Conservation (phyloP, 495 filamentous ascomycete species). For the Neurospora sp. region DNA sequence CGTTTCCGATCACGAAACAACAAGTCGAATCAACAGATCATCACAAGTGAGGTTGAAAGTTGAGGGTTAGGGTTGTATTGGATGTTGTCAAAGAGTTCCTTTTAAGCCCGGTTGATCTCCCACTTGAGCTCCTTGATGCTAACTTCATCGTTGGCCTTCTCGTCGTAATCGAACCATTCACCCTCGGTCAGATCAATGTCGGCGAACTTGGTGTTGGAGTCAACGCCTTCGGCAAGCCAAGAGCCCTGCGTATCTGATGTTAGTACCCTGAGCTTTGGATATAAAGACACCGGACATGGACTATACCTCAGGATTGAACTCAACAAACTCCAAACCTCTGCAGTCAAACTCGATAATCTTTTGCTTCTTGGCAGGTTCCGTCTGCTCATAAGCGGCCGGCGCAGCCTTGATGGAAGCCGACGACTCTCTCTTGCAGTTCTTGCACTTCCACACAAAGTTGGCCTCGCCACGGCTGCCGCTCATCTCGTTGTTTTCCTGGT, state of each 20-base stretch:
- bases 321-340: slow-evolving; percentile 81
- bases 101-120: slow-evolving; percentile 61
- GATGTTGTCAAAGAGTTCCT: background rate
- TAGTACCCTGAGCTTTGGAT: background rate
- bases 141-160: slow-evolving; percentile 48
- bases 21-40: background rate
- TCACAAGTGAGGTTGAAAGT: background rate
- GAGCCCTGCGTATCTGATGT: slow-evolving; percentile 49
- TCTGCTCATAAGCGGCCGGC: slow-evolving; percentile 57
- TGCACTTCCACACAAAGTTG: slow-evolving; percentile 97
- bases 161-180: slow-evolving; percentile 56
- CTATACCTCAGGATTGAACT: slow-evolving; percentile 77
- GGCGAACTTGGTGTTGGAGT: slow-evolving; percentile 67
- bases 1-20: background rate
- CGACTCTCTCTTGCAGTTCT: slow-evolving; percentile 67
- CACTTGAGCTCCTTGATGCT: slow-evolving; percentile 86
- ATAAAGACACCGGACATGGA: background rate
- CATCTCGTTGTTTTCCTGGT: slow-evolving; percentile 73
- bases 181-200: slow-evolving; percentile 75
- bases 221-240: slow-evolving; percentile 73
- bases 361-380: slow-evolving; percentile 57
- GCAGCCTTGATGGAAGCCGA: slow-evolving; percentile 57
- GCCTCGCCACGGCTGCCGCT: slow-evolving; percentile 88
- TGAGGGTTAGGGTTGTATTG: background rate
- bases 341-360: slow-evolving; percentile 88